Base-by-base conservation (phyloP, 2,329 filamentous ascomycete genomes). In the Colletotrichum spinosum region DNA sequence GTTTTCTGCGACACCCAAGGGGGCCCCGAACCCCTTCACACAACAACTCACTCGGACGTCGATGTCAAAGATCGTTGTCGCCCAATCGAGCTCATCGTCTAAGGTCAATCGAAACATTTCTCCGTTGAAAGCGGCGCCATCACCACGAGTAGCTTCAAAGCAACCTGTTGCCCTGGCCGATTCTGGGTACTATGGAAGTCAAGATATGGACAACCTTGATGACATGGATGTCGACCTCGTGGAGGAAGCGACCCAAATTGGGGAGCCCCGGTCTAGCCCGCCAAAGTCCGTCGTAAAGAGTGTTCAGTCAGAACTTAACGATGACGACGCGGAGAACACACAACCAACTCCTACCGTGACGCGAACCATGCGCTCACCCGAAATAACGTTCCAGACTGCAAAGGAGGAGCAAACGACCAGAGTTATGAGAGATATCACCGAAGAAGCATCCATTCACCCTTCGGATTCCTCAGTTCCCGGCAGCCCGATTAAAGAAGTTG, bases 181-280 rank as follows among this genome's bases (percentile, higher is more conserved):
- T 70, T 93, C 91, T 39, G 90, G 91, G 35, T 93, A 92, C 71
- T 88, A 92, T 78, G 90, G 89, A 51, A 91, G 89, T 70, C 88
- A 90, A 70, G 63, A 66, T 35, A 55, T 66, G 37, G 63, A 66
- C 52, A 66, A 66, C 33, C 34, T 60, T n/a, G 57, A 65, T 17
- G 37, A 57, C 38, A 49, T 55, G 37, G 51, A 88, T 60, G 79
- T 78, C 10, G 75, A 75, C 33, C 65, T 70, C 10, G 55, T 68
- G 11, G 67, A 70, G 38, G 73, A 74, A 8, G 70, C 74, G 38
- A 72, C 66, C 8, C 62, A 69, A 12, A 41, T 61, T 13, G 60
- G 52, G 25, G 63, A 67, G 25, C 49, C 54, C 8, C 63, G 48
- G 49, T 62, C 56, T 15, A 68, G 63, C 39, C 63, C 67, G 10